Percentiles rank a stretch among this genome's conserved stretches.
Conservation (phyloP, 345 rosid species). For the Eucalyptus tenuipes region DNA sequence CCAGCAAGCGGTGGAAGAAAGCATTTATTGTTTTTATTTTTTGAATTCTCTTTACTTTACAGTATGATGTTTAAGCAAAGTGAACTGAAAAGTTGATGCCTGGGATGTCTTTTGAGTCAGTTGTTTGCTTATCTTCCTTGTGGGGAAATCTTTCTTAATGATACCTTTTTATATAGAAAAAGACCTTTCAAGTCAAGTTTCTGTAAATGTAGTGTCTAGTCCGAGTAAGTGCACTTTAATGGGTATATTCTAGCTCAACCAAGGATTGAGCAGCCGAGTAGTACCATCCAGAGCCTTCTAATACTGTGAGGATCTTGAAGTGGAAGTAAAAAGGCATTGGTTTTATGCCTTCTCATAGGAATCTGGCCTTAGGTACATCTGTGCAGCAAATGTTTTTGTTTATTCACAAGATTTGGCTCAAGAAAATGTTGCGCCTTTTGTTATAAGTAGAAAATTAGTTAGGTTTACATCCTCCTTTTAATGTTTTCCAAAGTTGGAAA, state of each 20-base stretch:
- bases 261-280: neutral
- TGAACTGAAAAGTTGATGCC: neutral
- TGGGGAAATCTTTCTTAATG: neutral
- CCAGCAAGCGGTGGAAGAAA: neutral
- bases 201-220: neutral
- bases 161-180: neutral
- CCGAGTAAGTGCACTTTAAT: neutral
- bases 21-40: neutral
- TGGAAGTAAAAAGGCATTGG: neutral
- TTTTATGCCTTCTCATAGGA: neutral
- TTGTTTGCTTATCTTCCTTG: neutral
- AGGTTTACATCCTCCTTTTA: neutral
- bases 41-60: neutral
- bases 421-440: neutral
- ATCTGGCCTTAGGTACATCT: neutral
- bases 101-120: neutral
- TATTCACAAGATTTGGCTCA: neutral
- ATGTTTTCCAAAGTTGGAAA: neutral
- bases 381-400: neutral
- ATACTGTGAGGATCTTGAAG: neutral
- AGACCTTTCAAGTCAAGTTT: neutral
- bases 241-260: neutral
- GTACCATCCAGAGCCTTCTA: neutral
- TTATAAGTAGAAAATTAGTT: neutral
- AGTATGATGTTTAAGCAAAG: neutral